Evolutionary conservation across 2,329 filamentous ascomycete species (phyloP).

Genomic region (Colletotrichum sansevieriae): DNA sequence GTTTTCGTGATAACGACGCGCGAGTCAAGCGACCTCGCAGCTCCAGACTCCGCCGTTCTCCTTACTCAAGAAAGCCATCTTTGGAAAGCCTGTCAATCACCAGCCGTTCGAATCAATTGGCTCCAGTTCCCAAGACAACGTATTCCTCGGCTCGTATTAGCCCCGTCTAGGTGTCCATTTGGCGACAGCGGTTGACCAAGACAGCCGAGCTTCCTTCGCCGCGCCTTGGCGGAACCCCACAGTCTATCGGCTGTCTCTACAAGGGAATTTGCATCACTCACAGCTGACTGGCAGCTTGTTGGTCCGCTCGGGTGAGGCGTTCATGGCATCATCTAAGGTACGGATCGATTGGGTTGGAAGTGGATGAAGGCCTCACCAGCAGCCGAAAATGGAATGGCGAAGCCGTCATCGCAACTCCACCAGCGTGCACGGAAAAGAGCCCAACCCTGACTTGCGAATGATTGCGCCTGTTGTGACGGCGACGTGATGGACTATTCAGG

Average conservation of each 20-base stretch:
- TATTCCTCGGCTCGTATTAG: no score
- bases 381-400: conserved; percentile 10
- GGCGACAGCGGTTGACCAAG: conserved; percentile 15
- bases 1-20: background rate
- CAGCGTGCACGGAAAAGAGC: conserved; percentile 22
- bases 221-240: conserved; percentile 33
- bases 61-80: background rate
- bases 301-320: conserved; percentile 6
- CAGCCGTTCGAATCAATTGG: background rate
- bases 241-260: conserved; percentile 10
- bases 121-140: background rate
- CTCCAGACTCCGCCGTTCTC: conserved; percentile 14
- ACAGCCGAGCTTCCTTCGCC: conserved; percentile 20
- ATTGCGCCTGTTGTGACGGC: background rate
- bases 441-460: conserved; percentile 7
- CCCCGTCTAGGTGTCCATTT: background rate
- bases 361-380: background rate
- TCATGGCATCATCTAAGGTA: conserved; percentile 11
- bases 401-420: conserved; percentile 5
- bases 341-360: background rate
- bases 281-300: no score
- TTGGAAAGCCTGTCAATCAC: background rate
- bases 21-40: conserved; percentile 22
- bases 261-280: conserved; percentile 19
- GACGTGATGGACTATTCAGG: conserved; percentile 20